Conservation (phyloP, 2,329 filamentous ascomycete genomes). For the Dothiorella sarmentorum region DNA sequence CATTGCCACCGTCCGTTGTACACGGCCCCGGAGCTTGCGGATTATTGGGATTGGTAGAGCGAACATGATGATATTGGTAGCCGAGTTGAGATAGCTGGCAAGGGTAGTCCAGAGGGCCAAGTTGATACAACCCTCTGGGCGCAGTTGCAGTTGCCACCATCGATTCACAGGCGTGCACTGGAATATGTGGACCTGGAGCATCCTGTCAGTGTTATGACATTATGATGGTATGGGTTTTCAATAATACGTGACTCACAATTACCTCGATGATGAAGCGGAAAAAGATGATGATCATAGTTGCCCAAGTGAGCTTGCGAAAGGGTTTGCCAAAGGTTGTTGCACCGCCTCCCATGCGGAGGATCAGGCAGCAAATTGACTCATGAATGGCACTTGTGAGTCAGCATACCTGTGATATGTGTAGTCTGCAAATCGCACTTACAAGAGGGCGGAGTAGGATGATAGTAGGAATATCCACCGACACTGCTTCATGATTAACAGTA, state of each 20-base stretch:
- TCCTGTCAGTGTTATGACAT: too few relatives aligned
- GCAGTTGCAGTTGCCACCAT: constrained; percentile 5
- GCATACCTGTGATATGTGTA: background rate
- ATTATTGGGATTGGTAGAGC: background rate
- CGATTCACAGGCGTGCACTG: background rate
- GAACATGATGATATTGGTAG: constrained; percentile 2
- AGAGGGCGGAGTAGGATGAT: background rate
- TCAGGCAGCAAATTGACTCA: background rate
- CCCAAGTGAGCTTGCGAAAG: background rate
- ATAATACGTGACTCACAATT: background rate
- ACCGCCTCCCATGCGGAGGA: background rate
- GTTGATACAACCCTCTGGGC: constrained; percentile 4
- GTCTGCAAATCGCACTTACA: background rate
- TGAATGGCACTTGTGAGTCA: background rate
- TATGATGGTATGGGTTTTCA: too few relatives aligned
- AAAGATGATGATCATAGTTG: background rate
- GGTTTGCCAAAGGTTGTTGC: constrained; percentile 5
- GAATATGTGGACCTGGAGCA: constrained; percentile 2
- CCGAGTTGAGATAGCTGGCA: background rate
- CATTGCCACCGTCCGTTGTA: background rate
- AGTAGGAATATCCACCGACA: constrained; percentile 5
- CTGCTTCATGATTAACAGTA: background rate
- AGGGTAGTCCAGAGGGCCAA: background rate
- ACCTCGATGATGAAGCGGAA: background rate
- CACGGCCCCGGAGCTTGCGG: background rate